Conservation (phyloP, 1,284 basidiomycete genomes). For the Austroboletus niveus region DNA sequence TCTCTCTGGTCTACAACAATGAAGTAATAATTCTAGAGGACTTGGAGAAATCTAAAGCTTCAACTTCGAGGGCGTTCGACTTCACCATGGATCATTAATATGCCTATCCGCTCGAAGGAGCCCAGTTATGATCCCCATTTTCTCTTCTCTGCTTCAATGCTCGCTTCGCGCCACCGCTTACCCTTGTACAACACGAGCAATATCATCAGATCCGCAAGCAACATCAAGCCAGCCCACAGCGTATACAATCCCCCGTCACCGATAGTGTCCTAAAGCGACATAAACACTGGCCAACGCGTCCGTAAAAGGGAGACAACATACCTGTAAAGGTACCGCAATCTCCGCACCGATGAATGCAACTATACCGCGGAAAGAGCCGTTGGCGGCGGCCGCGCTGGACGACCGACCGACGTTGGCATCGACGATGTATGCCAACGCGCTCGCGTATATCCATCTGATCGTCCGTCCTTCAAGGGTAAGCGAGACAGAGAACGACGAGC, state of each 20-base stretch:
- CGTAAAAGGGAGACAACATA: not conserved
- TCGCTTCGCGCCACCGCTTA: slow-evolving; percentile 34
- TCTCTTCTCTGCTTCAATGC: slow-evolving; percentile 18
- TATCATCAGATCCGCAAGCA: slow-evolving; percentile 41
- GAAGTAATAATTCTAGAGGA: too few species aligned
- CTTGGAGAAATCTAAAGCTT: too few species aligned
- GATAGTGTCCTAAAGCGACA: slow-evolving; percentile 41
- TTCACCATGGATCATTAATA: too few species aligned
- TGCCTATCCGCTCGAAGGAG: too few species aligned
- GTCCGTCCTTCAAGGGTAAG: too few species aligned
- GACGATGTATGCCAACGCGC: slow-evolving; percentile 73
- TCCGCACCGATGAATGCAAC: slow-evolving; percentile 72
- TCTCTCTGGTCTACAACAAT: too few species aligned
- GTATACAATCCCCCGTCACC: slow-evolving; percentile 67
- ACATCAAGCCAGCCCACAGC: slow-evolving; percentile 54
- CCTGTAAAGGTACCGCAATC: slow-evolving; percentile 47
- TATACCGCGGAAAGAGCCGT: slow-evolving; percentile 67
- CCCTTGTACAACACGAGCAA: slow-evolving; percentile 45
- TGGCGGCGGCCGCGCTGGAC: slow-evolving; percentile 68
- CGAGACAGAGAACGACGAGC: too few species aligned
- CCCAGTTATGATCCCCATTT: not conserved
- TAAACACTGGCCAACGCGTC: not conserved
- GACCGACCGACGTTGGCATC: slow-evolving; percentile 77
- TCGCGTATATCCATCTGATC: slow-evolving; percentile 57
- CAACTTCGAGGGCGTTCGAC: too few species aligned